Percentiles rank a stretch among this genome's conserved stretches.
phyloP scores from a whole-genome alignment of 108 stramenopile species.

The Parietichytrium sp. region DNA sequence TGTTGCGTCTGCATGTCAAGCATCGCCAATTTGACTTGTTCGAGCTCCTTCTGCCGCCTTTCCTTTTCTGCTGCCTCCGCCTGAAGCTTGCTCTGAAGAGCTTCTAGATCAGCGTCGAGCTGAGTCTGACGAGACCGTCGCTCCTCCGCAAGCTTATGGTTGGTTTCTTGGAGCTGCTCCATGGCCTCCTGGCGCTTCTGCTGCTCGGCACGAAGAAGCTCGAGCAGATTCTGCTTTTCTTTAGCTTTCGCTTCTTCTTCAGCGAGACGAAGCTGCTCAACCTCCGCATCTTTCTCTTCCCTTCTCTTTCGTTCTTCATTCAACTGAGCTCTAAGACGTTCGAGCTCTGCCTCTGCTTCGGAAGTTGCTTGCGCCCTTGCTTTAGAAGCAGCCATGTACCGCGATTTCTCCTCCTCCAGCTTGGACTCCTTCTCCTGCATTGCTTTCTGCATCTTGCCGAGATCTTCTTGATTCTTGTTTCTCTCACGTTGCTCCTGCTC shows the following conservation, averaged over 20 bases:
- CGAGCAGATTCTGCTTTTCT: neutral
- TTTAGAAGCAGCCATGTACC: neutral
- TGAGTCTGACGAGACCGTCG: neutral
- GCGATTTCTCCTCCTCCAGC: neutral
- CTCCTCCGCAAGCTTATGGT: conserved; percentile 32
- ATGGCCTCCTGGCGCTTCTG: conserved; percentile 33
- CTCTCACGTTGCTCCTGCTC: conserved; percentile 6
- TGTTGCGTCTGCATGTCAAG: neutral
- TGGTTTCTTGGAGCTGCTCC: conserved; percentile 14
- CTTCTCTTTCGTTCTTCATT: neutral
- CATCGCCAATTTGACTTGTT: neutral
- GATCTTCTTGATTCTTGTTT: neutral
- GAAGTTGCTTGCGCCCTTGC: neutral
- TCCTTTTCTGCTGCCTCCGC: conserved; percentile 20
- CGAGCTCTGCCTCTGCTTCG: neutral
- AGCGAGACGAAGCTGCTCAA: neutral
- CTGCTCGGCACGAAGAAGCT: conserved; percentile 16
- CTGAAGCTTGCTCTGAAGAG: neutral
- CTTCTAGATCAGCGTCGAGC: neutral
- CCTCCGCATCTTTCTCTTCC: neutral
- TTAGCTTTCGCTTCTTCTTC: neutral
- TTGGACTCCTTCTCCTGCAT: neutral
- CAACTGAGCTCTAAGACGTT: neutral
- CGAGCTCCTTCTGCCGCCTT: neutral
- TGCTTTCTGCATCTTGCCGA: neutral